phyloP scores from a whole-genome alignment of 1,284 basidiomycete genomes.

The Trametes versicolor region DNA sequence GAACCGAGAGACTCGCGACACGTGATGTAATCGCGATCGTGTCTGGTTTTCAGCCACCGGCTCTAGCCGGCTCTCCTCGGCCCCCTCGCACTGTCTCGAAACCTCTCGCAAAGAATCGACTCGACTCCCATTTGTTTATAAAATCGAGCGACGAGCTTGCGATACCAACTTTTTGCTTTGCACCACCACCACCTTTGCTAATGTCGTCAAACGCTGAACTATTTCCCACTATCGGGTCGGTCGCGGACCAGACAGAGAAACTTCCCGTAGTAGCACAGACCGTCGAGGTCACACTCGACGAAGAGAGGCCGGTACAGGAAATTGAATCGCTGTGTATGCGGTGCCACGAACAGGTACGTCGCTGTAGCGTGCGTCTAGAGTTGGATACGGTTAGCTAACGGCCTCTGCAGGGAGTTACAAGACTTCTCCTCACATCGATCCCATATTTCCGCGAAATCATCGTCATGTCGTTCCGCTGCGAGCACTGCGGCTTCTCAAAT shows the following conservation, averaged over 20 bases:
- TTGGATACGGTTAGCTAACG: slow-evolving; percentile 20
- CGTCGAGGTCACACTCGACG: slow-evolving; percentile 54
- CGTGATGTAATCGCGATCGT: slow-evolving; percentile 33
- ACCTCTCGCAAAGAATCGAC: slow-evolving; percentile 25
- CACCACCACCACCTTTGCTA: not conserved
- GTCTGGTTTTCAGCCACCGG: slow-evolving; percentile 30
- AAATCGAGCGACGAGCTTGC: slow-evolving; percentile 1
- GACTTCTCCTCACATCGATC: slow-evolving; percentile 93
- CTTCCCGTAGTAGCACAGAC: slow-evolving; percentile 40
- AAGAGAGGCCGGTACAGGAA: slow-evolving; percentile 76
- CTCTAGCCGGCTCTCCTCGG: slow-evolving; percentile 7
- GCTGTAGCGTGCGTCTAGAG: not conserved
- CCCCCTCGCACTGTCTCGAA: too few relatives aligned
- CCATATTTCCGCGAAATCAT: slow-evolving; percentile 98
- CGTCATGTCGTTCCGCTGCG: slow-evolving; percentile 96
- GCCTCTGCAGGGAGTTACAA: slow-evolving; percentile 79
- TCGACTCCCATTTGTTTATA: slow-evolving; percentile 13
- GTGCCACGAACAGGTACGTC: slow-evolving; percentile 84
- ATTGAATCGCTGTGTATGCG: slow-evolving; percentile 96
- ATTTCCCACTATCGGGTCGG: slow-evolving; percentile 59
- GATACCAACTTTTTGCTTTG: not conserved
- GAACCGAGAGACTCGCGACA: slow-evolving; percentile 18
- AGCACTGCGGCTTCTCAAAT: slow-evolving; percentile 91
- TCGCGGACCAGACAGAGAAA: slow-evolving; percentile 52
- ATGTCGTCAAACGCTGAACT: slow-evolving; percentile 43